Evolutionary conservation across 2,329 filamentous ascomycete species (phyloP), one percentile per base, ranked within the genome.

Genomic region (Sporothrix dimorphospora): DNA sequence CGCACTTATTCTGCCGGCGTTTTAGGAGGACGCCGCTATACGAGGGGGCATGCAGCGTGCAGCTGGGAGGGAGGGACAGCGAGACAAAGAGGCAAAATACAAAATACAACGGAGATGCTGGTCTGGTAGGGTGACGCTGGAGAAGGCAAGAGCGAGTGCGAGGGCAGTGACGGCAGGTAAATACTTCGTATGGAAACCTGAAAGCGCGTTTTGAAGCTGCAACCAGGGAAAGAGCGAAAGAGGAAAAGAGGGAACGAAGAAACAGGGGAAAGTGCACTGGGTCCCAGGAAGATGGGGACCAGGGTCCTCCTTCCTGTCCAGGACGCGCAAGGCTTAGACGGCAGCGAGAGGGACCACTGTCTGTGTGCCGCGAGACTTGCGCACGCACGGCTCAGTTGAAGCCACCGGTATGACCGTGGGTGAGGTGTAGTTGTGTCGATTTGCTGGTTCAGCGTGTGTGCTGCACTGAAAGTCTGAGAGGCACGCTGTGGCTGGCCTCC

Each of bases 1-100:
- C 63, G 65, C 72, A 71, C 72, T 69, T 71, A 51, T 71, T 71
- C 72, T 71, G 57, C 57, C 55, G 55, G 72, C 34, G 69, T 71
- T 71, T 71, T 40, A 57, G 65, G 65, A 57, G 68, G n/a, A 27
- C n/a, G 67, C 55, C 65, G 65, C 55, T 42, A 73, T 71, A n/a
- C n/a, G 65, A 71, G 69, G 51, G 69, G 65, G 65, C 45, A 49
- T 67, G 65, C 24, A 53, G 65, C 45, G 16, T 24, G 42, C 45
- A 51, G 45, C 40, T 19, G 61, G 19, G 65, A 51, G 45, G 65
- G 63, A 49, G 42, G 59, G 63, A 16, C 27, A n/a, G 42, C 27
- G 42, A 51, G 63, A 67, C 42, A 68, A 55, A 53, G 27, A 24
- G 65, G 30, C 30, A 55, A 53, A 49, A 68, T 40, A 68, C 42